Percentiles rank a stretch among this genome's conserved stretches.
Evolutionary conservation across 2,329 filamentous ascomycete genomes (phyloP).

Genomic region (Aspergillus sp.): DNA sequence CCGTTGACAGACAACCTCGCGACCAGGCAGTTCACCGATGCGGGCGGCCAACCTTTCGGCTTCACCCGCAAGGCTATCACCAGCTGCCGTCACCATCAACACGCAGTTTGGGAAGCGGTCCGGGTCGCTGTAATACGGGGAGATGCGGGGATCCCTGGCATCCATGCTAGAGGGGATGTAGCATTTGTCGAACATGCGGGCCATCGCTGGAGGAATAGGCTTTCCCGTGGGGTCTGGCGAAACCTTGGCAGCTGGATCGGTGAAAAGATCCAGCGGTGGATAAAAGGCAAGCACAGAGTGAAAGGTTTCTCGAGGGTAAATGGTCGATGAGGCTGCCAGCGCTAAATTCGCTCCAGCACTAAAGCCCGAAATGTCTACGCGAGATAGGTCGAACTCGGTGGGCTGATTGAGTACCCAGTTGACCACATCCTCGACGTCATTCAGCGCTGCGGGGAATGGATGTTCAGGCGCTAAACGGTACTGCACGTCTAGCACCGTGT

Average conservation of each 20-base stretch:
- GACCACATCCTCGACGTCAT: constrained; percentile 36
- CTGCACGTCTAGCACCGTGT: constrained; percentile 31
- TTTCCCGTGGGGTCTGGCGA: constrained; percentile 16
- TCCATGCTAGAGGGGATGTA: constrained; percentile 22
- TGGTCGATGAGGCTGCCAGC: constrained; percentile 23
- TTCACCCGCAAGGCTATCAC: constrained; percentile 24
- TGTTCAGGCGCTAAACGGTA: constrained; percentile 38
- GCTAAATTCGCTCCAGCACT: constrained; percentile 39
- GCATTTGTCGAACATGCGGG: constrained; percentile 23
- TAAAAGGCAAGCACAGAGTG: constrained; percentile 29
- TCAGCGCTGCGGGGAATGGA: constrained; percentile 34
- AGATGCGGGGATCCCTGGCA: constrained; percentile 25
- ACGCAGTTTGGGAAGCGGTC: constrained; percentile 23
- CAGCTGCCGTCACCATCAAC: constrained; percentile 25
- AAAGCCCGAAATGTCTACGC: constrained; percentile 36
- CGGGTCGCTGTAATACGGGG: constrained; percentile 20
- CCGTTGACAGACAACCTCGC: constrained; percentile 24
- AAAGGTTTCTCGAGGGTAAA: constrained; percentile 27
- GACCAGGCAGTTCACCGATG: constrained; percentile 13
- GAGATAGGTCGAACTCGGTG: constrained; percentile 26
- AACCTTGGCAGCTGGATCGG: constrained; percentile 12
- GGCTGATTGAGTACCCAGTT: constrained; percentile 29
- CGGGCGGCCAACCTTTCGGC: constrained; percentile 23
- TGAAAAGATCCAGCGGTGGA: constrained; percentile 20
- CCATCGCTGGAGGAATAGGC: constrained; percentile 16